These are phyloP conservation scores for Calycina herbarum DNA, from an alignment of 2,329 filamentous ascomycete genomes.

Conservation along the genomic window DNA sequence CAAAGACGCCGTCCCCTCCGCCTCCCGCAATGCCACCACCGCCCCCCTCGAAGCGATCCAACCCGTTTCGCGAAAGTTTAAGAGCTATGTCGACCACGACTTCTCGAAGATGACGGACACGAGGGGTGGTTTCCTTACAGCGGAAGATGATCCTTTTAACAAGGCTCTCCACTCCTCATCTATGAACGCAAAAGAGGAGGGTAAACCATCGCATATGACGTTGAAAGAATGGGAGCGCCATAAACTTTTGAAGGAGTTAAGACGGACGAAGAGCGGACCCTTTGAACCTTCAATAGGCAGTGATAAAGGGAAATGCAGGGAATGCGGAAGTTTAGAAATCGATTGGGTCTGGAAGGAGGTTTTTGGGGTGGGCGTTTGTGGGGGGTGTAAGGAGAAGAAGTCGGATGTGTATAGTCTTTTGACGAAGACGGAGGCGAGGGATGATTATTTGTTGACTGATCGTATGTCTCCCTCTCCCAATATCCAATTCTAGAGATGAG, in stretches of 20 bases:
- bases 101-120: slow-evolving; percentile 98
- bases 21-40: slow-evolving; percentile 66
- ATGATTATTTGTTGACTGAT: slow-evolving; percentile 94
- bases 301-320: slow-evolving; percentile 71
- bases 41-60: slow-evolving; percentile 25
- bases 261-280: slow-evolving; percentile 72
- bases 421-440: slow-evolving; percentile 93
- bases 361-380: slow-evolving; percentile 74
- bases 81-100: slow-evolving; percentile 95
- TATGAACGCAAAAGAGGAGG: slow-evolving; percentile 47
- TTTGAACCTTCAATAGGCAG: slow-evolving; percentile 89
- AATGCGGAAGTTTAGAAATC: slow-evolving; percentile 83
- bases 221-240: slow-evolving; percentile 87
- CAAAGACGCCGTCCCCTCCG: slow-evolving; percentile 50
- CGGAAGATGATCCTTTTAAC: slow-evolving; percentile 88
- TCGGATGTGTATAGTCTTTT: slow-evolving; percentile 93
- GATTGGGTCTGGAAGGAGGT: slow-evolving; percentile 94
- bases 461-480: slow-evolving; percentile 51
- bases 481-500: not conserved
- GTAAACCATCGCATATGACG: slow-evolving; percentile 83
- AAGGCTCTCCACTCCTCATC: slow-evolving; percentile 62
- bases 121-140: slow-evolving; percentile 91
- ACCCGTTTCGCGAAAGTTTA: slow-evolving; percentile 81
- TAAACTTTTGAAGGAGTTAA: slow-evolving; percentile 71
- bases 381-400: slow-evolving; percentile 80